These are phyloP conservation scores for Gastrolobium villosum DNA, from an alignment of 306 rosid species.

Conservation along the genomic window DNA sequence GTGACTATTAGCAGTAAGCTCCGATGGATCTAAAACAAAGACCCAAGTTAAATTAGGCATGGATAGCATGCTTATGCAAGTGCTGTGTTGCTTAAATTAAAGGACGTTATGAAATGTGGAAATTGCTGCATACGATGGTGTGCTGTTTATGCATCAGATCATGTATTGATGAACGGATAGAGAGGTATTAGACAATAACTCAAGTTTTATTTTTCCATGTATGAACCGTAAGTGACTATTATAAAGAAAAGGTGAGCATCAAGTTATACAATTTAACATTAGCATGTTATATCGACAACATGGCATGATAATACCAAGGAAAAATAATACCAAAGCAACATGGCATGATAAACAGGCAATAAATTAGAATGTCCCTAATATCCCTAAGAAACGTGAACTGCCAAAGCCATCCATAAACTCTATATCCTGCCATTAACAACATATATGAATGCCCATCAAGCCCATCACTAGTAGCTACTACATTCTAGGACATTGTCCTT, in stretches of 20 bases:
- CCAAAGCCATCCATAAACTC: no score
- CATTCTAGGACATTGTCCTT: no score
- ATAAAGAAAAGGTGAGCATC: not conserved
- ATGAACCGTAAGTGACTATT: not conserved
- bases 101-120: not conserved
- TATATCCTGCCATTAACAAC: no score
- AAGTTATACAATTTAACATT: not conserved
- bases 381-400: not conserved
- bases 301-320: no score
- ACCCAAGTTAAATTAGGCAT: not conserved
- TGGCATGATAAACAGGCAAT: not conserved
- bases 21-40: not conserved
- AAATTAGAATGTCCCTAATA: not conserved
- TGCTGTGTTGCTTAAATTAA: not conserved
- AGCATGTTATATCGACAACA: no score
- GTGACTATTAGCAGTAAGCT: constrained; percentile 9
- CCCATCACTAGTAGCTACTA: no score
- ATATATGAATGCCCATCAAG: no score
- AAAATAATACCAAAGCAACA: no score
- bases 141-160: not conserved
- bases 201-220: no score
- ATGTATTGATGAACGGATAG: not conserved
- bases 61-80: not conserved
- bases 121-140: not conserved
- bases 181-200: not conserved